Conservation (phyloP, 2,329 filamentous ascomycete species). For the Macroventuria anomochaeta region DNA sequence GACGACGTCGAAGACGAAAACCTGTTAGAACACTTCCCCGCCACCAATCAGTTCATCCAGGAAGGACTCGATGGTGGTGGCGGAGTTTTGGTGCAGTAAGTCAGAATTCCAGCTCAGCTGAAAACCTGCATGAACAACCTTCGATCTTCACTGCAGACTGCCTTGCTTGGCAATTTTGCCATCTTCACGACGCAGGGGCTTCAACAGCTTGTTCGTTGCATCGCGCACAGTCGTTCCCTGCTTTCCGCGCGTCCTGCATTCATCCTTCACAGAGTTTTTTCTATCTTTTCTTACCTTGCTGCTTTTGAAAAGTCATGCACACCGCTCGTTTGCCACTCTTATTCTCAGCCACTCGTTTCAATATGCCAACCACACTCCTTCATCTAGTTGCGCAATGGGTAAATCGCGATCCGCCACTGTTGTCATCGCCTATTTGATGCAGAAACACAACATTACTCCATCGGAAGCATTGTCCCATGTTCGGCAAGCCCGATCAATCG, state of each 20-base stretch:
- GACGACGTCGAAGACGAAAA: conserved; percentile 93
- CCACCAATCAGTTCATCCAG: conserved; percentile 83
- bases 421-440: conserved; percentile 83
- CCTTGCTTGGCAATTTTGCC: conserved; percentile 44
- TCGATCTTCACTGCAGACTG: conserved; percentile 35
- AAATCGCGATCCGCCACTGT: conserved; percentile 90
- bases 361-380: conserved; percentile 43
- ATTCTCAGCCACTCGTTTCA: conserved; percentile 35
- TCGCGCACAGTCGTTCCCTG: conserved; percentile 16
- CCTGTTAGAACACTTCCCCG: conserved; percentile 78
- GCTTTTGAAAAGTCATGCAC: conserved; percentile 31
- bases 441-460: conserved; percentile 58
- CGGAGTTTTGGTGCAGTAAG: conserved; percentile 75
- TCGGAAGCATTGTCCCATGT: conserved; percentile 74
- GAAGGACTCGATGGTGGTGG: conserved; percentile 69
- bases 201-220: conserved; percentile 7
- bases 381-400: conserved; percentile 79
- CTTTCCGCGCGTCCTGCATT: conserved; percentile 34
- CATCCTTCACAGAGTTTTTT: conserved; percentile 17
- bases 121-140: conserved; percentile 40
- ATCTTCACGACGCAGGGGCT: conserved; percentile 34
- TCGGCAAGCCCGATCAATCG: conserved; percentile 73
- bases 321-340: conserved; percentile 48
- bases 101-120: conserved; percentile 53
- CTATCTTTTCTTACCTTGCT: conserved; percentile 21